Conservation (phyloP, 805 yeast species). For the Nakazawaea ishiwadae region DNA sequence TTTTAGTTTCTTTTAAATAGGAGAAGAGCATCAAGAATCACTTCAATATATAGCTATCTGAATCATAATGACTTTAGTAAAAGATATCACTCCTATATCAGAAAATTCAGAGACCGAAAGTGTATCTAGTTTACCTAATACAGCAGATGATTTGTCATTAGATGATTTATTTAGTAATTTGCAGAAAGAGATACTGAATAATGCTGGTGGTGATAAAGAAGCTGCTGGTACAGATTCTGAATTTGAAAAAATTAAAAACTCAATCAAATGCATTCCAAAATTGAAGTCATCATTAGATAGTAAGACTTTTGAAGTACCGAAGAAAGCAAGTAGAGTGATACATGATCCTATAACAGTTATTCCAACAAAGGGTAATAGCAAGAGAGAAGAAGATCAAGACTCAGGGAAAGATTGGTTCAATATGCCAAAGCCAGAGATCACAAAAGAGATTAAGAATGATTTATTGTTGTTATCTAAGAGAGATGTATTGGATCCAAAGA, state of each 20-base stretch:
- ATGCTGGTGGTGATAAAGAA: no score
- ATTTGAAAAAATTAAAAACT: conserved; percentile 30
- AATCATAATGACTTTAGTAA: no score
- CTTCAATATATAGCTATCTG: no score
- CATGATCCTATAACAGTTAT: conserved; percentile 40
- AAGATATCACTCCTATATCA: neutral
- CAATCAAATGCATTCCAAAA: conserved; percentile 34
- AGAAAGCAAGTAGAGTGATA: no score
- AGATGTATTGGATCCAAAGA: conserved; percentile 88
- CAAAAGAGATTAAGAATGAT: conserved; percentile 72
- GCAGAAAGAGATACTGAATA: conserved; percentile 12
- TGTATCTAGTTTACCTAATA: neutral
- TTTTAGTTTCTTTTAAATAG: no score
- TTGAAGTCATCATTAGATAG: conserved; percentile 28
- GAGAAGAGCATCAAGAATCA: no score
- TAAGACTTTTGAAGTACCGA: no score
- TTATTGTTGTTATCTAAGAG: conserved; percentile 76
- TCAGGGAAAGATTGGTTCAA: conserved; percentile 74
- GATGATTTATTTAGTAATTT: conserved; percentile 32
- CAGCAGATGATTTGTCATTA: conserved; percentile 6
- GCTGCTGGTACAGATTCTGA: no score
- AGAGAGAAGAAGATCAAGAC: conserved; percentile 17
- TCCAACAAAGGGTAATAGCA: conserved; percentile 12
- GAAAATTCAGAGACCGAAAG: neutral
- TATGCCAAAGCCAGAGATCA: conserved; percentile 71